phyloP scores from a whole-genome alignment of 176 grass and related monocot species.

The Oropetium thomaeum region DNA sequence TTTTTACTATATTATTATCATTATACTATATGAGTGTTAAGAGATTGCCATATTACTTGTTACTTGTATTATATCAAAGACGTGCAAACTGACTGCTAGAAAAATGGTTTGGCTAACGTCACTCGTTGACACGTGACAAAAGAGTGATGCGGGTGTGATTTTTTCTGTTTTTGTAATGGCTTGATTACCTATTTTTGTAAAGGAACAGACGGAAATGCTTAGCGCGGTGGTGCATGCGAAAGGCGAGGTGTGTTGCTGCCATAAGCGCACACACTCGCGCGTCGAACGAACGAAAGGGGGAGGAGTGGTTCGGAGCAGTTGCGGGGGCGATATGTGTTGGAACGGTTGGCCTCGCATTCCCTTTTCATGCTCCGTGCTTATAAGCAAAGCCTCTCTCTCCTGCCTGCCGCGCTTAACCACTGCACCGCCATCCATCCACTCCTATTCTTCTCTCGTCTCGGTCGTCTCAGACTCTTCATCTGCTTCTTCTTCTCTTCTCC shows the following conservation, averaged over 20 bases:
- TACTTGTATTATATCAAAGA: too few relatives aligned
- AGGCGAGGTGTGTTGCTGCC: background rate
- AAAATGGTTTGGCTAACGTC: background rate
- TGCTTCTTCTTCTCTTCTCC: background rate
- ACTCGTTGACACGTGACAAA: background rate
- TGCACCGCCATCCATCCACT: background rate
- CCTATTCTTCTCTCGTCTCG: background rate
- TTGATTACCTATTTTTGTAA: too few relatives aligned
- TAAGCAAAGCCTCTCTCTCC: constrained; percentile 40
- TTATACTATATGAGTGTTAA: too few relatives aligned
- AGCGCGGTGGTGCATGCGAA: background rate
- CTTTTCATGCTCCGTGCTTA: background rate
- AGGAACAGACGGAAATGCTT: background rate
- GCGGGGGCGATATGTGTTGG: constrained; percentile 59
- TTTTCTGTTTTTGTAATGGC: too few relatives aligned
- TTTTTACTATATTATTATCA: too few relatives aligned
- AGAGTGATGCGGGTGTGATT: background rate
- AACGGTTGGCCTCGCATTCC: constrained; percentile 44
- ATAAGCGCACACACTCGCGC: constrained; percentile 35
- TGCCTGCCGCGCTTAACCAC: background rate
- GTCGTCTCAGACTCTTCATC: too few relatives aligned
- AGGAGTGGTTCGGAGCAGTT: constrained; percentile 90
- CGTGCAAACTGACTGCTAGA: too few relatives aligned
- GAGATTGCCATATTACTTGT: too few relatives aligned
- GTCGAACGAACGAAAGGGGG: too few relatives aligned